Conservation (phyloP, 2,329 filamentous ascomycete species). For the Mariannaea elegans region DNA sequence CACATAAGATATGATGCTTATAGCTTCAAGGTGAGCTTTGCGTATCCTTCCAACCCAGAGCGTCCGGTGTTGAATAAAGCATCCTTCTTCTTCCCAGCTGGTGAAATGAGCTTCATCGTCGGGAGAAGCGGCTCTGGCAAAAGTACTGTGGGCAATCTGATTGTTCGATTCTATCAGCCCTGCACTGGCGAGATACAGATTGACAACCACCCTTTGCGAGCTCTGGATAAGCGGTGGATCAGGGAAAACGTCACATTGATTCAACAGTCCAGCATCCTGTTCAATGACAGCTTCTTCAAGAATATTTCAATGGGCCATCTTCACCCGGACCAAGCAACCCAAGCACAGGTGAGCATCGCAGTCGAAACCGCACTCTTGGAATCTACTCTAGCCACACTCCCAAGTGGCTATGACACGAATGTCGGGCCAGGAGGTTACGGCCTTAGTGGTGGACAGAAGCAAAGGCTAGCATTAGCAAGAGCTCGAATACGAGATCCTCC, state of each 20-base stretch:
- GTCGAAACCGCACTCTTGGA: slow-evolving; percentile 75
- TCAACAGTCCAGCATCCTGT: slow-evolving; percentile 83
- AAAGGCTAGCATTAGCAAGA: slow-evolving; percentile 82
- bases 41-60: slow-evolving; percentile 77
- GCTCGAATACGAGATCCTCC: slow-evolving; percentile 80
- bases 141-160: slow-evolving; percentile 83
- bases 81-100: slow-evolving; percentile 75
- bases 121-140: slow-evolving; percentile 92
- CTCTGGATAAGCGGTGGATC: slow-evolving; percentile 75
- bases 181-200: slow-evolving; percentile 71
- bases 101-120: slow-evolving; percentile 81
- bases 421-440: slow-evolving; percentile 75
- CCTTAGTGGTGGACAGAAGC: slow-evolving; percentile 86
- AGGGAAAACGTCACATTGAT: slow-evolving; percentile 81
- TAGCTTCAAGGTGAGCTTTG: slow-evolving; percentile 73
- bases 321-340: slow-evolving; percentile 57
- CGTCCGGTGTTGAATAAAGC: slow-evolving; percentile 67
- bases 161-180: slow-evolving; percentile 80
- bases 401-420: slow-evolving; percentile 74
- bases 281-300: slow-evolving; percentile 79
- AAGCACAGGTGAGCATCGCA: slow-evolving; percentile 67
- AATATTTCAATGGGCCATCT: slow-evolving; percentile 80
- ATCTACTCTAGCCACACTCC: slow-evolving; percentile 71
- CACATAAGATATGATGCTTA: slow-evolving; percentile 1
- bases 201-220: slow-evolving; percentile 70